Conservation (phyloP, 257 asterid species). For the Solanum chiquidenum region DNA sequence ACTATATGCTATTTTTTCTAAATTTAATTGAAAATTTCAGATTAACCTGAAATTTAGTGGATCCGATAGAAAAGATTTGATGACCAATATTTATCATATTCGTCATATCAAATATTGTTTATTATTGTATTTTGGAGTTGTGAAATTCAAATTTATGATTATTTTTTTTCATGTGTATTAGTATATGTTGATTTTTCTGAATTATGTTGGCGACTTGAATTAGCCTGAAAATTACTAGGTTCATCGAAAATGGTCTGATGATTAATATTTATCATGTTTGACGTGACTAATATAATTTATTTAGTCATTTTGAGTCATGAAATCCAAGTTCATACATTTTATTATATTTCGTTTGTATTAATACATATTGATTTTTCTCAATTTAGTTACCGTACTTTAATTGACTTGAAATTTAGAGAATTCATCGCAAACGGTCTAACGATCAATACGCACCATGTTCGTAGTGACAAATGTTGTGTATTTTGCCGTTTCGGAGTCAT, state of each 20-base stretch:
- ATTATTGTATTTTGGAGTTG: neutral
- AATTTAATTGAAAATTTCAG: neutral
- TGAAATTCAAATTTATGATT: no score
- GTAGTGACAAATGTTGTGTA: neutral
- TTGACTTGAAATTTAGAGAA: neutral
- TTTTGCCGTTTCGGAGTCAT: no score
- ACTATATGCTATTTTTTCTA: neutral
- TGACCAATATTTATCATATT: neutral
- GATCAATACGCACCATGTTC: neutral
- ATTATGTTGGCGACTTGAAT: neutral
- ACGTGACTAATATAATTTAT: no score
- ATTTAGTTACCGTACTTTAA: no score
- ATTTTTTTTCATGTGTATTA: no score
- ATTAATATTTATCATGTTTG: no score
- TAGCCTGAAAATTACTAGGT: no score
- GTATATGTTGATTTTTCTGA: neutral
- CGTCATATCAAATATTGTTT: no score
- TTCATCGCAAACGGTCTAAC: fast-evolving
- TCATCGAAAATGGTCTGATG: fast-evolving
- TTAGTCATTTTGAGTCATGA: no score
- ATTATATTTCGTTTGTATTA: no score
- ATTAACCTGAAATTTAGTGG: neutral
- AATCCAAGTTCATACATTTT: no score
- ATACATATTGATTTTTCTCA: neutral
- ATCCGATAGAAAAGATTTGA: neutral